Conservation (phyloP, 495 filamentous ascomycete genomes). For the Baudoinia panamericana region DNA sequence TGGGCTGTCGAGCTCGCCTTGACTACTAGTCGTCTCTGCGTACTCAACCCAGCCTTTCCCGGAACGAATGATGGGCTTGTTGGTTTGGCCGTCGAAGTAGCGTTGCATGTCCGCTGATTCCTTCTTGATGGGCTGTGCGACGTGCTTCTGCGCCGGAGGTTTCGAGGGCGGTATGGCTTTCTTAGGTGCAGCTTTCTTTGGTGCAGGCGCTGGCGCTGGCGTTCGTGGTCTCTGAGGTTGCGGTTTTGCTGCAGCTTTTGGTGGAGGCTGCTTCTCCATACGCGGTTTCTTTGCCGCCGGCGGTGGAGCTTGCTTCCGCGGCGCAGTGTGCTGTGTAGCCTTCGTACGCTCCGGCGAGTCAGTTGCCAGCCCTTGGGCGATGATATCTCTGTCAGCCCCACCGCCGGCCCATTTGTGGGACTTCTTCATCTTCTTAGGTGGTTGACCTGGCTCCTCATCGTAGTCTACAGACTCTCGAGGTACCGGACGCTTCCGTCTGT, state of each 20-base stretch:
- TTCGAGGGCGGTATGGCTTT: background rate
- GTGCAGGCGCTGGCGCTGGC: background rate
- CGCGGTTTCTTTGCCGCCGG: background rate
- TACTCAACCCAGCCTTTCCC: slow-evolving; percentile 16
- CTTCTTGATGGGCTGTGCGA: background rate
- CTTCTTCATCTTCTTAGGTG: slow-evolving; percentile 7
- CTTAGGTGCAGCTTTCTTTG: background rate
- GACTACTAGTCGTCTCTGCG: background rate
- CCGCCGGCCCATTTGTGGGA: slow-evolving; percentile 15
- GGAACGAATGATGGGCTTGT: slow-evolving; percentile 10
- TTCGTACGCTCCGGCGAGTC: background rate
- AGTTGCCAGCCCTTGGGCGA: background rate
- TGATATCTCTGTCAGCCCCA: slow-evolving; percentile 15
- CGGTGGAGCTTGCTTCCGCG: background rate
- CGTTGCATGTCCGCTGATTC: background rate
- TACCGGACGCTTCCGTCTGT: background rate
- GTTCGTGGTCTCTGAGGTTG: background rate
- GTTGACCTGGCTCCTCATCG: background rate
- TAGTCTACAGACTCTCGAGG: background rate
- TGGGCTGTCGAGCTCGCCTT: background rate
- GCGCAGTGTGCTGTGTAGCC: background rate
- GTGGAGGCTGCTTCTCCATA: background rate
- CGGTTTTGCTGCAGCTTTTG: background rate
- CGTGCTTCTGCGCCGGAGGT: background rate
- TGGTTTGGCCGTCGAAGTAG: background rate